Percentiles rank a stretch among this genome's conserved stretches.
These are phyloP conservation scores for Saccharomycopsis crataegensis DNA, from an alignment of 1,139 yeast species.

Conservation along the genomic window DNA sequence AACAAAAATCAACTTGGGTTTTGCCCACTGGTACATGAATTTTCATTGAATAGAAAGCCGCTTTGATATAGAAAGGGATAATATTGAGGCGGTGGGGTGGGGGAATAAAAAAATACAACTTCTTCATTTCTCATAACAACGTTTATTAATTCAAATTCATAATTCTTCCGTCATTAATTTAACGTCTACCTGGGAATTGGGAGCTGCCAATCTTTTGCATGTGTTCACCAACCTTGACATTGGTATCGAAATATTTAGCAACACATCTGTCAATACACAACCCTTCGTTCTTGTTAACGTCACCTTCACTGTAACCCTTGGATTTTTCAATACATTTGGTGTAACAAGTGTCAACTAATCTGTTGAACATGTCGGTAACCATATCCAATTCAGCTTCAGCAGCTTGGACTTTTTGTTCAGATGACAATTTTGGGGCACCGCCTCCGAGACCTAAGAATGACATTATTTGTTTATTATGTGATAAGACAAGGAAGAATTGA, in stretches of 20 bases:
- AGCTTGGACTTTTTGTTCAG: slow-evolving; percentile 72
- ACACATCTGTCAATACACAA: slow-evolving; percentile 97
- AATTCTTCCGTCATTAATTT: not conserved
- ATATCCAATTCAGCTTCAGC: slow-evolving; percentile 90
- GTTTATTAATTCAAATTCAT: too few relatives aligned
- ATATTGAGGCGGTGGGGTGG: too few relatives aligned
- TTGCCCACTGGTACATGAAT: too few relatives aligned
- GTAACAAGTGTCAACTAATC: slow-evolving; percentile 77
- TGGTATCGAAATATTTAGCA: slow-evolving; percentile 91
- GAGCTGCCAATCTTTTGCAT: slow-evolving; percentile 68
- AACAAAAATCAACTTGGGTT: too few relatives aligned
- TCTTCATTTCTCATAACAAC: too few relatives aligned
- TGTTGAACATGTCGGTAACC: slow-evolving; percentile 97
- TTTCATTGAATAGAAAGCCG: too few relatives aligned
- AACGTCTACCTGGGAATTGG: slow-evolving; percentile 26
- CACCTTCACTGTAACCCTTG: slow-evolving; percentile 62
- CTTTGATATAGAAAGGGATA: too few relatives aligned
- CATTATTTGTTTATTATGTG: slow-evolving; percentile 31
- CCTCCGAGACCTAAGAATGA: slow-evolving; percentile 87
- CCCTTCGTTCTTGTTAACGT: slow-evolving; percentile 75
- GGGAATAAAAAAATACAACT: too few relatives aligned
- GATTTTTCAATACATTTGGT: slow-evolving; percentile 64
- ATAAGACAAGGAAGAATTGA: not conserved
- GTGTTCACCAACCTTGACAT: slow-evolving; percentile 90
- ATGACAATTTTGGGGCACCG: slow-evolving; percentile 60